Evolutionary conservation across 2,329 filamentous ascomycete species (phyloP), one percentile per base, ranked within the genome.

Genomic region (Gnomoniopsis sp.): DNA sequence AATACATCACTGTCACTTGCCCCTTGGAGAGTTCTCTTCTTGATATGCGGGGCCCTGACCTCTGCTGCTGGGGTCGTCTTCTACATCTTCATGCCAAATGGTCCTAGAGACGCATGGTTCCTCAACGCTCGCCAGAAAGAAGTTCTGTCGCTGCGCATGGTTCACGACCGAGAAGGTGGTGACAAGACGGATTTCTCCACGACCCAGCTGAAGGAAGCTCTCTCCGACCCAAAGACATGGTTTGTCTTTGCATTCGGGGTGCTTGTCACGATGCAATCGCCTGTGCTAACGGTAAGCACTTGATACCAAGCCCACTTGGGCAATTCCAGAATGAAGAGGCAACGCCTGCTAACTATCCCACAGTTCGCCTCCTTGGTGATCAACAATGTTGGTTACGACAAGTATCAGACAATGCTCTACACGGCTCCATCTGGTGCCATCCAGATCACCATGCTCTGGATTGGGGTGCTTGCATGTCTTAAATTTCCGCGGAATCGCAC

Each of bases 291-390:
- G 1, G 71, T 73, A 57, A 58, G 65, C 51, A 1, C 7, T 62
- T 23, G 0, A 12, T 43, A 15, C 21, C 21, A 34, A 17, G 10
- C 3, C 44, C 21, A 41, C 26, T 12, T 34, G 12, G n/a, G n/a
- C n/a, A n/a, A n/a, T n/a, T n/a, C n/a, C n/a, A n/a, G 6, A 50
- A 41, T 11, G n/a, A 15, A 33, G 7, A 33, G 52, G n/a, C n/a
- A 38, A 38, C 23, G 36, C 12, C 55, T 33, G 23, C 54, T 65
- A 55, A 64, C 56, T n/a, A 19, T 26, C 14, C 44, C 41, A 10
- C 53, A 76, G 66, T 82, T 82, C 60, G 77, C 78, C 1, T 79
- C 77, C 0, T 71, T 81, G 6, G 74, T 82, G 21, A 82, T 82
- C 65, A 75, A 76, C 48, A 70, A 68, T 12, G 71, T 80, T 6